A percentile compares a stretch with the other conserved stretches of the same genome.
Evolutionary conservation across 768 basidiomycete species (phyloP).

Genomic region (Lyophyllum shimeji): DNA sequence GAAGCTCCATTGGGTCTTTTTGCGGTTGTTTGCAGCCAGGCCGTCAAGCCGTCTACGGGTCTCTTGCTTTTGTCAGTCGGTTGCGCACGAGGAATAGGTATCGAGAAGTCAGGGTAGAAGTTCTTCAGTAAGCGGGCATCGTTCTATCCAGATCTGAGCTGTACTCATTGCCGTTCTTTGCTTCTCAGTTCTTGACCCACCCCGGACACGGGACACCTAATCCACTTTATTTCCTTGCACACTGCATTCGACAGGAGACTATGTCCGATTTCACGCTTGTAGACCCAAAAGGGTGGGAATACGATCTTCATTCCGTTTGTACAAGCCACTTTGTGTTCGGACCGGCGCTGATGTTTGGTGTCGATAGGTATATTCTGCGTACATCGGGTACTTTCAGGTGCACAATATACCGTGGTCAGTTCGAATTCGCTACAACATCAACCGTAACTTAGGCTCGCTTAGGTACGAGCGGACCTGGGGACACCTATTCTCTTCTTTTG

Average conservation of each 20-base stretch:
- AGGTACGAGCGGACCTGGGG: slow-evolving; percentile 87
- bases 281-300: slow-evolving; percentile 77
- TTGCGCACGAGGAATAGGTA: too few species aligned
- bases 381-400: slow-evolving; percentile 76
- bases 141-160: too few species aligned
- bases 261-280: slow-evolving; percentile 76
- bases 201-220: too few species aligned
- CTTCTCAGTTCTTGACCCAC: too few species aligned
- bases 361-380: slow-evolving; percentile 63
- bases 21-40: not conserved
- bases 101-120: too few species aligned
- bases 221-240: too few species aligned
- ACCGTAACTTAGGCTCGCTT: not conserved
- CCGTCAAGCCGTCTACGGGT: not conserved
- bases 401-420: slow-evolving; percentile 65
- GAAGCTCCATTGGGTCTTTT: not conserved
- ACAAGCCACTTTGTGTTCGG: not conserved
- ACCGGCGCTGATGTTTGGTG: not conserved
- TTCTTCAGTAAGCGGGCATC: too few species aligned
- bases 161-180: too few species aligned
- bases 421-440: slow-evolving; percentile 34
- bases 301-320: slow-evolving; percentile 75
- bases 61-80: not conserved
- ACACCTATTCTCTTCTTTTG: slow-evolving; percentile 74
- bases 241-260: not conserved